Evolutionary conservation across 345 rosid species (phyloP), one percentile per base, ranked within the genome.

Genomic region (Aegle marmelos): DNA sequence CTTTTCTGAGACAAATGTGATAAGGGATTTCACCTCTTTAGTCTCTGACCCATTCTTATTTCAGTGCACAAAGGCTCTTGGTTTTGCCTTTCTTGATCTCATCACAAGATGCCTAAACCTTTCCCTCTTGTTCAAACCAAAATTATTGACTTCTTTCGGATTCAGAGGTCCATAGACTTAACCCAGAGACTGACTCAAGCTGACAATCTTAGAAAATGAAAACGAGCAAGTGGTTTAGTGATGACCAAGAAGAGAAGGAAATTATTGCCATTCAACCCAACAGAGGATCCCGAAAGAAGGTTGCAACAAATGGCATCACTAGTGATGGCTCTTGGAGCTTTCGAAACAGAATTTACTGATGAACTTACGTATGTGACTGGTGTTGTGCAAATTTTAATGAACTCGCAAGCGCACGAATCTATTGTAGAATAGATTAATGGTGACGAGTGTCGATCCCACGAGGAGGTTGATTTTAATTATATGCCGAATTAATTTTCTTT

Each of bases 1-100:
- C 87, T 95, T 3, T 85, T 95, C n/a, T 95, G 99, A 63, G 99
- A 93, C 75, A 90, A 86, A 70, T 95, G 99, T 73, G 93, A 95
- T 19, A 83, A 86, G 76, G 99, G 98, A 22, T 91, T 80, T 81
- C 99, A 95, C 83, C 82, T 91, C 24, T 92, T 89, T 77, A 93
- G 99, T 88, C 89, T 93, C 45, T 84, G 91, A 60, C 99, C 99
- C 45, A 88, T 95, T 78, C 97, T 95, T 74, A 93, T 81, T 34
- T 83, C 94, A 9, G 92, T 95, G 19, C 99, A 97, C 28, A 93
- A 89, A 78, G 97, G 98, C 53, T 87, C 91, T 19, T 95, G 99
- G 99, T 84, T 87, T 34, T 95, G 99, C 74, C 86, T 87, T 60
- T 73, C 87, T 24, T 95, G 99, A 77, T 83, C 93, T 30, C 79